Conservation (phyloP, 2,329 filamentous ascomycete genomes). For the Calonectria crousiana region DNA sequence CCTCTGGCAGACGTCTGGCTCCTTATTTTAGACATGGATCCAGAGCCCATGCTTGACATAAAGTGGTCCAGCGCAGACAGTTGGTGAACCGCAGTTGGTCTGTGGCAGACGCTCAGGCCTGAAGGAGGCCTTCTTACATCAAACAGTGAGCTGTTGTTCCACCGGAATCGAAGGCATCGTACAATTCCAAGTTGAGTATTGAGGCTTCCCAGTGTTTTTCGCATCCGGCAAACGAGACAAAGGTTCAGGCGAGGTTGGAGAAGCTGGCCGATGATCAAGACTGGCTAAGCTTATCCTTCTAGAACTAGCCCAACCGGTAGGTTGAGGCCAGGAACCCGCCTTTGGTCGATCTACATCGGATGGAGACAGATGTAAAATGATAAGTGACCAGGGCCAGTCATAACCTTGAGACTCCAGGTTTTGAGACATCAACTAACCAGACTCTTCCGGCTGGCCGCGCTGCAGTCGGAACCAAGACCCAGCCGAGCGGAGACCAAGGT, state of each 20-base stretch:
- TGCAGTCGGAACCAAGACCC: neutral
- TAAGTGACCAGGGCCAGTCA: neutral
- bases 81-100: neutral
- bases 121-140: neutral
- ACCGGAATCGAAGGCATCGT: neutral
- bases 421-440: neutral
- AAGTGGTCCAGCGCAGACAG: neutral
- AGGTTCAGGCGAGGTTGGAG: neutral
- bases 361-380: neutral
- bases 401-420: neutral
- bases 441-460: neutral
- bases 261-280: neutral
- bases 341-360: neutral
- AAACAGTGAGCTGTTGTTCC: neutral
- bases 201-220: neutral
- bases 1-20: neutral
- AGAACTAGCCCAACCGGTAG: neutral
- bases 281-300: neutral
- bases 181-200: neutral
- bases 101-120: neutral
- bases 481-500: neutral
- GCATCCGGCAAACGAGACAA: neutral
- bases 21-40: neutral
- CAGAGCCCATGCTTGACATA: conserved; percentile 7
- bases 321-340: neutral